phyloP scores from a whole-genome alignment of 202 grass and related monocot species.

The Eragrostis tef region DNA sequence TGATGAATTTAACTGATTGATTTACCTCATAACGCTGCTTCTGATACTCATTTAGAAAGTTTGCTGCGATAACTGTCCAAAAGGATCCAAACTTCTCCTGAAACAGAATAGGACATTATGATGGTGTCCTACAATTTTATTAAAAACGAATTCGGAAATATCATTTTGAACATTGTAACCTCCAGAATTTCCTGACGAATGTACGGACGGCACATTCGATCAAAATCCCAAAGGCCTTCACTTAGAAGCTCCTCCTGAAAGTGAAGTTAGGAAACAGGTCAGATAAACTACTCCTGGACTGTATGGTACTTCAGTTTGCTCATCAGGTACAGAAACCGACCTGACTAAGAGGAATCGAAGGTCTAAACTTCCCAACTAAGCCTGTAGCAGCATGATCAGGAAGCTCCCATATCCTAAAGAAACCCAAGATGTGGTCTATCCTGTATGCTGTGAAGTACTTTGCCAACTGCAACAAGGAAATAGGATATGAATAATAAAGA shows the following conservation, averaged over 20 bases:
- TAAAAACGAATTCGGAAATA: background rate
- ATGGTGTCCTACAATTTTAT: constrained; percentile 14
- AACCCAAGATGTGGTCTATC: constrained; percentile 98
- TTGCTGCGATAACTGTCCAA: constrained; percentile 74
- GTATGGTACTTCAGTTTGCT: constrained; percentile 22
- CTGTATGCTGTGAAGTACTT: constrained; percentile 98
- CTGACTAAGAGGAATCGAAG: constrained; percentile 96
- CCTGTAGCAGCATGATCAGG: constrained; percentile 90
- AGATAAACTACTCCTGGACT: constrained; percentile 44
- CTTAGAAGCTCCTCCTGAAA: constrained; percentile 85
- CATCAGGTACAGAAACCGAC: constrained; percentile 51
- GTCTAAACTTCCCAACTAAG: constrained; percentile 92
- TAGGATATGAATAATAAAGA: constrained; percentile 34
- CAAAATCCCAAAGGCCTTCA: constrained; percentile 95
- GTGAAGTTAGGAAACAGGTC: constrained; percentile 43
- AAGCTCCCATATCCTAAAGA: constrained; percentile 99
- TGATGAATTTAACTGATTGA: constrained; percentile 33
- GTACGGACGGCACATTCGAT: constrained; percentile 90
- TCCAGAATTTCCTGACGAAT: constrained; percentile 75
- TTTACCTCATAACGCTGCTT: constrained; percentile 88
- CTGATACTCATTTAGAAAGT: constrained; percentile 90
- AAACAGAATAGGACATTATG: constrained; percentile 43
- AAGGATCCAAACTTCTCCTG: constrained; percentile 90
- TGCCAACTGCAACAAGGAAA: constrained; percentile 69
- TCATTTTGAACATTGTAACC: constrained; percentile 52